Conservation (phyloP, 257 asterid genomes). For the Penstemon newberryi region DNA sequence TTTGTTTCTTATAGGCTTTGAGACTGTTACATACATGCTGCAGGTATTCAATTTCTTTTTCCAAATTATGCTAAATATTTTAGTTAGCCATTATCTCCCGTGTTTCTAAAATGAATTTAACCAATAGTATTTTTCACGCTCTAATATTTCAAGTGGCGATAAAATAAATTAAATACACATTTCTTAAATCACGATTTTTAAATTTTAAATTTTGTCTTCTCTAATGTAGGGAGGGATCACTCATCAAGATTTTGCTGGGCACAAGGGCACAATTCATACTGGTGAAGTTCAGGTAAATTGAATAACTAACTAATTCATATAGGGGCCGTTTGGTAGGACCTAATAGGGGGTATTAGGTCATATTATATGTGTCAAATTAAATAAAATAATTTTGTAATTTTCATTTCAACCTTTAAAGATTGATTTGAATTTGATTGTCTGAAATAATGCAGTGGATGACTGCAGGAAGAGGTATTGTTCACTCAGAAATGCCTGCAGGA, state of each 20-base stretch:
- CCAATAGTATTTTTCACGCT: too few species aligned
- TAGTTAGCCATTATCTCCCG: neutral
- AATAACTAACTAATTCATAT: too few species aligned
- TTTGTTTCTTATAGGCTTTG: slow-evolving; percentile 59
- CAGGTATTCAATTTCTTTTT: slow-evolving; percentile 41
- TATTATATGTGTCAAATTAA: too few species aligned
- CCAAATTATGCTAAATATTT: neutral
- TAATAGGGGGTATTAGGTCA: too few species aligned
- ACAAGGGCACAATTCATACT: slow-evolving; percentile 70
- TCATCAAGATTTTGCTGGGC: slow-evolving; percentile 95
- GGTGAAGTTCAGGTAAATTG: slow-evolving; percentile 69
- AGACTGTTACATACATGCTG: slow-evolving; percentile 86
- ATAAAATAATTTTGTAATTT: neutral
- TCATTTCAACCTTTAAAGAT: neutral
- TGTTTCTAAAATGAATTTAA: too few species aligned
- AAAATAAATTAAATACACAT: too few species aligned
- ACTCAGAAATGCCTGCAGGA: slow-evolving; percentile 96
- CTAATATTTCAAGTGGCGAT: too few species aligned
- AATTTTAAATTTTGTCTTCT: slow-evolving; percentile 6
- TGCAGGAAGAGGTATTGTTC: slow-evolving; percentile 92
- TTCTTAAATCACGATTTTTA: neutral
- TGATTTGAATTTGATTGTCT: neutral
- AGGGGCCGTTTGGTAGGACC: too few species aligned
- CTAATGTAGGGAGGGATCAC: slow-evolving; percentile 67
- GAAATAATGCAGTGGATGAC: slow-evolving; percentile 86